Evolutionary conservation across 192 early-diverging fungal species (phyloP), one percentile per base, ranked within the genome.

Genomic region (Coemansia sp.): DNA sequence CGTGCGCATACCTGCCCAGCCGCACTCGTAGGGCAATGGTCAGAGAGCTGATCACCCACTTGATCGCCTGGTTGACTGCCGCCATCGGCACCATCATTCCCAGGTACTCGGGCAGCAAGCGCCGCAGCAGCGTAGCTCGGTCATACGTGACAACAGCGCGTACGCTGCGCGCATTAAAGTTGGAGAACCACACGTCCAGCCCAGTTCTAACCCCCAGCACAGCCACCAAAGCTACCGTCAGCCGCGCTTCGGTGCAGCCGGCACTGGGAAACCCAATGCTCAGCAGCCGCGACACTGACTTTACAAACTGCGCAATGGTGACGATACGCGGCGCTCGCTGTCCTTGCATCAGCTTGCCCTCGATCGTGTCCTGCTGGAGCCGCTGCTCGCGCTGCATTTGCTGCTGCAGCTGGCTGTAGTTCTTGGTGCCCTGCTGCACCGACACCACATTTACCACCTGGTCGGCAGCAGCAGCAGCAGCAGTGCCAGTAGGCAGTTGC

Each of bases 131-230:
- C 45, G 68, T 76, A 1, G 53, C 55, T 1, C 82, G 68, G 70
- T 79, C 74, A 41, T 79, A 78, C 0, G 82, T 76, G 17, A 84
- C 74, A 14, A 84, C 77, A 0, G 82, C 76, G 14, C 70, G 76
- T 11, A 84, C 82, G 25, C 53, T 63, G 21, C 82, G 82, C 12
- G 82, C 76, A 42, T 84, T 84, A n/a, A 84, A 84, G 58, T 74
- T 75, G 31, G 82, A 34, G 42, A 84, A 84, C 82, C 82, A 84
- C 63, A 84, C 82, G 37, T 84, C 82, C 34, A 84, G 70, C 9
- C 60, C 73, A 0, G 82, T 84, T 32, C 82, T 73, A 42, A 70
- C 70, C 2, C 77, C 82, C 39, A 84, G 70, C 7, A 79, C 70
- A 0, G 73, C 82, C 23, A 76, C 65, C 42, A 84, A 55, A 11